Conservation (phyloP, 2,329 filamentous ascomycete species). For the Simplicillium sp. region DNA sequence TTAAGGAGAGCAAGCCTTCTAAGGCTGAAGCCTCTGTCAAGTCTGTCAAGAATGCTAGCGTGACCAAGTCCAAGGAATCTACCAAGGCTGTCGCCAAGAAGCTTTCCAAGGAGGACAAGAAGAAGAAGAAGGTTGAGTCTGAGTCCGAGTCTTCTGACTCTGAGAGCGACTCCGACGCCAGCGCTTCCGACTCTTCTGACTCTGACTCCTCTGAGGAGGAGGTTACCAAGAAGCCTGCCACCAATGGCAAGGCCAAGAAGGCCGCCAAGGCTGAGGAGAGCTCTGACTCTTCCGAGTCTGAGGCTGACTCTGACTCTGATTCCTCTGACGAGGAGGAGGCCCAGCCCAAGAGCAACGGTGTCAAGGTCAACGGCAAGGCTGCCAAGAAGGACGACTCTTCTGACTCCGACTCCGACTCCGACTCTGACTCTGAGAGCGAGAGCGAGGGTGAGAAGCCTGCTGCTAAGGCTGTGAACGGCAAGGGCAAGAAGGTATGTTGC, state of each 20-base stretch:
- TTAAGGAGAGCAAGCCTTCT: slow-evolving; percentile 41
- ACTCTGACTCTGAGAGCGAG: slow-evolving; percentile 15
- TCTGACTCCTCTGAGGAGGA: slow-evolving; percentile 23
- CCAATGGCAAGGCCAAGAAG: slow-evolving; percentile 19
- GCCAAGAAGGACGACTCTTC: slow-evolving; percentile 20
- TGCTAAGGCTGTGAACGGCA: neutral
- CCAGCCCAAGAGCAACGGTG: slow-evolving; percentile 16
- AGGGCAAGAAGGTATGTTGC: neutral
- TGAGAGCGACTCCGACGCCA: slow-evolving; percentile 19
- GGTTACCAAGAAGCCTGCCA: slow-evolving; percentile 23
- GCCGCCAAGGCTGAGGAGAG: slow-evolving; percentile 11
- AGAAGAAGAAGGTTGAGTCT: slow-evolving; percentile 33
- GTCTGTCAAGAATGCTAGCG: slow-evolving; percentile 54
- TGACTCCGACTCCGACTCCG: slow-evolving; percentile 16
- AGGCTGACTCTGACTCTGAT: slow-evolving; percentile 13
- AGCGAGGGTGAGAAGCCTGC: slow-evolving; percentile 10
- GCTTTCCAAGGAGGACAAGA: slow-evolving; percentile 51
- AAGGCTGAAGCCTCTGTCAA: slow-evolving; percentile 39
- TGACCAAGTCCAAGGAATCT: slow-evolving; percentile 58
- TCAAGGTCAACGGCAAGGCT: slow-evolving; percentile 24
- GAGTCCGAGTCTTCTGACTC: slow-evolving; percentile 26
- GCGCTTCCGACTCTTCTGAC: slow-evolving; percentile 20
- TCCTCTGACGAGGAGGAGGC: slow-evolving; percentile 27
- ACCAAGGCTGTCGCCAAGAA: slow-evolving; percentile 60
- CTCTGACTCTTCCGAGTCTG: slow-evolving; percentile 7